Evolutionary conservation across 805 yeast species (phyloP), one percentile per base, ranked within the genome.

Genomic region (Sugiyamaella mastotermitis): DNA sequence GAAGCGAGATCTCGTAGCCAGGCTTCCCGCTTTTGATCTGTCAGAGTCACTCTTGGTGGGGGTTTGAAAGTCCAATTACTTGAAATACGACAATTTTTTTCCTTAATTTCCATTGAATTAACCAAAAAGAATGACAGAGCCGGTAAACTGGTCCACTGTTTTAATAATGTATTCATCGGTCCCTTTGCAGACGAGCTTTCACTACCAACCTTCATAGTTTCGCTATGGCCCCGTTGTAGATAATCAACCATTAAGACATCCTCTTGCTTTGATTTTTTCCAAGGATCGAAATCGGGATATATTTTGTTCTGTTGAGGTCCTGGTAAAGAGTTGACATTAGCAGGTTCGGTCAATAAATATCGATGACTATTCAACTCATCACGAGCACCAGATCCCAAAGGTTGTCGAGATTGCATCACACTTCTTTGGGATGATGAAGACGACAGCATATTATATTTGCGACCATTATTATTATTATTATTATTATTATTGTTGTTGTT

Each of bases 41-140:
- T 88, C 21, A 90, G 60, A 0, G 96, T 90, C 19, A 90, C 95
- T 46, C 96, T 66, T 9, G 94, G 88, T 1, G 95, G 95, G 4
- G 90, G 83, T 46, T 75, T 79, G 62, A 78, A 84, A 4, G 76
- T 67, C 2, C 79, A 65, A 18, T 71, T 72, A 8, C 71, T 61
- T 3, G 61, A 56, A 10, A 78, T 62, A 31, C 66, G 63, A 49
- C 71, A 72, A 41, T 66, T 55, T 16, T 63, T 55, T 19, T 68
- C 62, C 24, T 80, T 64, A 29, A 64, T 58, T n/a, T 65, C 62
- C 48, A 76, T 62, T 3, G 82, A 67, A 37, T 62, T 62, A 34
- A 69, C 56, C 48, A 78, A 60, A 38, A 71, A 67, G 31, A 62
- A 55, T 2, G 74, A 67, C 7, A 76, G 61, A 7, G 76, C 75